Percentiles rank a stretch among this genome's conserved stretches.
Evolutionary conservation across 83 land plant species (phyloP).

Genomic region (Thuja plicata): DNA sequence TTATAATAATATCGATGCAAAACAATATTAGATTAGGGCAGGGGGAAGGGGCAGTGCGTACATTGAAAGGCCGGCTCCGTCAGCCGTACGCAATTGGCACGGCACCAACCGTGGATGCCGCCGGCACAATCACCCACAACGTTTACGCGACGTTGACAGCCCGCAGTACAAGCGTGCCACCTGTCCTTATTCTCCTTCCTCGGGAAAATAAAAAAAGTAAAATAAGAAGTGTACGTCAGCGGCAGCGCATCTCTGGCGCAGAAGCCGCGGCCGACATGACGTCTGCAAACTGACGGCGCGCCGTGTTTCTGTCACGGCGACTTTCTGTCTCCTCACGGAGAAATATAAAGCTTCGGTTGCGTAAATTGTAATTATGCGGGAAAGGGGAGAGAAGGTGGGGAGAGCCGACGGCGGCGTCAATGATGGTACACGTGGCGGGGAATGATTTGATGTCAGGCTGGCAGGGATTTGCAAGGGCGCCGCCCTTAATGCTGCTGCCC

Average conservation of each 20-base stretch:
- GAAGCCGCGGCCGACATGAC: background rate
- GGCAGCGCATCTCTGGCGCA: background rate
- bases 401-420: background rate
- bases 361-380: too few relatives aligned
- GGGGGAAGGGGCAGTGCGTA: too few relatives aligned
- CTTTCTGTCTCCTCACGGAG: background rate
- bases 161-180: background rate
- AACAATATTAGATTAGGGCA: too few relatives aligned
- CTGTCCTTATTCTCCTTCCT: background rate
- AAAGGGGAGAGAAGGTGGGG: too few relatives aligned
- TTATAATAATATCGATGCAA: too few relatives aligned
- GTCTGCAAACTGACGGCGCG: constrained; percentile 4
- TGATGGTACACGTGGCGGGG: background rate
- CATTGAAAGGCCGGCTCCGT: background rate
- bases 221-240: background rate
- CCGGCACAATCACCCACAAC: background rate
- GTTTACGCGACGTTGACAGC: background rate
- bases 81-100: background rate
- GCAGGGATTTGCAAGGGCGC: background rate
- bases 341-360: too few relatives aligned
- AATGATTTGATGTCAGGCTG: background rate
- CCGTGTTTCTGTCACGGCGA: background rate
- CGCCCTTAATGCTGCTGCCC: background rate
- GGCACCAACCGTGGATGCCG: background rate
- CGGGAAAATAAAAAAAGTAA: background rate